Base-by-base conservation (phyloP, 371 early-diverging fungal species). In the Mortierella sp. region DNA sequence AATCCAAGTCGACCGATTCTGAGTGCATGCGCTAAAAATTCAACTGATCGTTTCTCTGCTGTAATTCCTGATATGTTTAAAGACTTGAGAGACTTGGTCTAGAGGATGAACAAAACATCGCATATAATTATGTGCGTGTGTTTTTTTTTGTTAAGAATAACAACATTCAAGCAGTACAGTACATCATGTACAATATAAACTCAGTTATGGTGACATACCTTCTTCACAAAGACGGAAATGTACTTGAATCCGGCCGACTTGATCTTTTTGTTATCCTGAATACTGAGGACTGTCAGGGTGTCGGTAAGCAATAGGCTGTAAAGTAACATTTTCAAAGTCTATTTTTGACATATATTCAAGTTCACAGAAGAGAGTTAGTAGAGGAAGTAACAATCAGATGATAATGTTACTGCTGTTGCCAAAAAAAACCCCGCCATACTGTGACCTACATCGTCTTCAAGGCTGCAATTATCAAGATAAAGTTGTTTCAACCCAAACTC, bases 211-310 rank as follows among this genome's bases (percentile, higher is more conserved):
- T 8, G 35, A 45, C 78, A 45, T 86, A 87, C 93, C 82, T 87
- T 90, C 83, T 90, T 90, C 12, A 90, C 83, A 75, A 87, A 91
- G 19, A 92, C 85, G 0, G 91, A 88, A 66, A 91, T 83, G 72
- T 91, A 93, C 59, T 90, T 91, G 74, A 90, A 87, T 3, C 90
- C 93, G 22, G 71, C 68, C 0, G 80, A 65, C 26, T 86, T 88
- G 31, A 93, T 71, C 51, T 86, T 87, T 58, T 84, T 85, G 66
- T 92, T 92, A 43, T 88, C 82, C 19, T 89, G 80, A 19, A 93
- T 64, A 69, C 79, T 87, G 19, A 93, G 76, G 28, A 87, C 72
- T 3, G 83, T 73, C 23, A 92, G 59, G 8, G 83, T 83, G 70
- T 91, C 86, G 49, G 84, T 85, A 51, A 87, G 60, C 26, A 93